A percentile compares a stretch with the other conserved stretches of the same genome.
Evolutionary conservation across 2,329 filamentous ascomycete genomes (phyloP).

Genomic region (Neoarthrinium moseri): DNA sequence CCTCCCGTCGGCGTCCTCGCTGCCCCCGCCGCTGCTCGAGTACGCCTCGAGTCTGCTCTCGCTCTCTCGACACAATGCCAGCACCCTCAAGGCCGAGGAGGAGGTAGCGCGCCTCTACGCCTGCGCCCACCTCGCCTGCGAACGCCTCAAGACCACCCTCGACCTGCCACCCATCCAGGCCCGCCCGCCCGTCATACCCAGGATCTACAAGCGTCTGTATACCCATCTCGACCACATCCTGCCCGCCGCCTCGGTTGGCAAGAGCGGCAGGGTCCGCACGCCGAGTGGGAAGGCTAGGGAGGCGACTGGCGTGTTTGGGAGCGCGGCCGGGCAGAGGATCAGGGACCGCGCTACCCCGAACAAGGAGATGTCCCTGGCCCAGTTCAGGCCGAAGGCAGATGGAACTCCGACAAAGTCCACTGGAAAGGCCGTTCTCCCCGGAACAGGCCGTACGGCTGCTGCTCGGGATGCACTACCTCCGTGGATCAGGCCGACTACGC

Average conservation of each 20-base stretch:
- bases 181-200: slow-evolving; percentile 74
- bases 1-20: slow-evolving; percentile 59
- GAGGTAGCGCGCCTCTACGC: slow-evolving; percentile 83
- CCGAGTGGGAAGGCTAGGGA: slow-evolving; percentile 34
- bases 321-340: slow-evolving; percentile 29
- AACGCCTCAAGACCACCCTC: slow-evolving; percentile 72
- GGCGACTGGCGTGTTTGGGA: slow-evolving; percentile 27
- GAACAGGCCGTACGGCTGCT: slow-evolving; percentile 29
- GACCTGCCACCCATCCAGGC: slow-evolving; percentile 76
- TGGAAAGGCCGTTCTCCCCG: slow-evolving; percentile 17
- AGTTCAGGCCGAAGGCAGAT: slow-evolving; percentile 37
- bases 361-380: slow-evolving; percentile 43
- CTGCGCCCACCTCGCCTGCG: slow-evolving; percentile 87
- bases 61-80: slow-evolving; percentile 76
- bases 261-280: slow-evolving; percentile 25
- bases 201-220: slow-evolving; percentile 82
- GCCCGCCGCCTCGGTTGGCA: slow-evolving; percentile 30
- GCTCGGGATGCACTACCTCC: slow-evolving; percentile 42
- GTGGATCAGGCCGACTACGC: slow-evolving; percentile 71
- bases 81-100: slow-evolving; percentile 78
- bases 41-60: slow-evolving; percentile 73
- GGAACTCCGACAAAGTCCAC: slow-evolving; percentile 42
- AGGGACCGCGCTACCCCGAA: slow-evolving; percentile 44
- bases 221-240: slow-evolving; percentile 75
- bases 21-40: slow-evolving; percentile 69